phyloP scores from a whole-genome alignment of 2,329 filamentous ascomycete species.

The Botryotinia calthae region DNA sequence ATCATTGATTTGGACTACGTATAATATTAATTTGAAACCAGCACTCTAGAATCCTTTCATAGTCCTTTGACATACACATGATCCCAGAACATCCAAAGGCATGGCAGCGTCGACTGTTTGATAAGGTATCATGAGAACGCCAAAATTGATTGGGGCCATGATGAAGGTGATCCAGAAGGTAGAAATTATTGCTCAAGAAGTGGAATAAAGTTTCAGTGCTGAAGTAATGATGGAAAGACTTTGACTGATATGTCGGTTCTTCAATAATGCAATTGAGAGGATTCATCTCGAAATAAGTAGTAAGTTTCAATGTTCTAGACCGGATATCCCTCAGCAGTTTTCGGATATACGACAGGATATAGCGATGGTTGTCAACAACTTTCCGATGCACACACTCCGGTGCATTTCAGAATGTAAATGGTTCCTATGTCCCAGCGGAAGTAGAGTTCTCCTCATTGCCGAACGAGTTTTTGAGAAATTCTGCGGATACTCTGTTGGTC shows the following conservation, averaged over 20 bases:
- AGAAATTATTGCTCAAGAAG: neutral
- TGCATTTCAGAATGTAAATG: too few relatives aligned
- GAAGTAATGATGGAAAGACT: neutral
- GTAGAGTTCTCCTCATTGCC: neutral
- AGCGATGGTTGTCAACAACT: neutral
- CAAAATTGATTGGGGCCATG: constrained; percentile 35
- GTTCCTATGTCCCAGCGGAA: neutral
- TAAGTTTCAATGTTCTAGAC: neutral
- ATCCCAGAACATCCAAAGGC: constrained; percentile 33
- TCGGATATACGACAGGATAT: constrained; percentile 14
- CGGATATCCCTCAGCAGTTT: neutral
- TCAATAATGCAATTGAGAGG: neutral
- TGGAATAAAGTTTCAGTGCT: neutral
- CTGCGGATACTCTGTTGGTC: too few relatives aligned
- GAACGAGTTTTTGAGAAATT: neutral
- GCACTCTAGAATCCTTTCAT: neutral
- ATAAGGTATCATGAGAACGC: constrained; percentile 32
- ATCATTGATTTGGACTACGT: constrained; percentile 1
- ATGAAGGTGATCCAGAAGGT: neutral
- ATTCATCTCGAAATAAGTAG: neutral
- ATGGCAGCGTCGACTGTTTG: constrained; percentile 34
- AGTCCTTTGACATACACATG: constrained; percentile 20
- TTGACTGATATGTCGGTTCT: neutral
- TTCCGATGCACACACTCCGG: neutral
- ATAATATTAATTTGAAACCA: neutral